These are phyloP conservation scores for Dactylellina leptospora DNA, from an alignment of 2,329 filamentous ascomycete species.

Conservation along the genomic window DNA sequence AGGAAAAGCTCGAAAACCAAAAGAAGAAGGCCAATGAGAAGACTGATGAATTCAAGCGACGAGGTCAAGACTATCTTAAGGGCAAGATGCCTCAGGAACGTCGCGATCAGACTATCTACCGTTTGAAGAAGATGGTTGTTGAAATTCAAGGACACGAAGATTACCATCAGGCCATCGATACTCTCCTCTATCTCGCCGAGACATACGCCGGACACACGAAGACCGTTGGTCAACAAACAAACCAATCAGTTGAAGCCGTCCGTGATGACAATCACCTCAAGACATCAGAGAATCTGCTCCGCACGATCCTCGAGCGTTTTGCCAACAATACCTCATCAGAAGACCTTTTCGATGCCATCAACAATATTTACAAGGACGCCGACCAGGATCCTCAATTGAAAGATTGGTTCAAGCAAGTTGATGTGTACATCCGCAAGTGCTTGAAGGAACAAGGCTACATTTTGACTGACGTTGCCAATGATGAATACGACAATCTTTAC, in stretches of 20 bases:
- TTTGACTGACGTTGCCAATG: conserved; percentile 78
- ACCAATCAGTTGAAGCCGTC: conserved; percentile 76
- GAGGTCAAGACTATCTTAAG: conserved; percentile 77
- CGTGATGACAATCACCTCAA: conserved; percentile 71
- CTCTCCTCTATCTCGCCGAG: conserved; percentile 83
- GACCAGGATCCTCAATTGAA: conserved; percentile 86
- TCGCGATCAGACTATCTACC: conserved; percentile 88
- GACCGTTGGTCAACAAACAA: conserved; percentile 70
- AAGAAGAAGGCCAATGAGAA: conserved; percentile 62
- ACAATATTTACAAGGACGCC: conserved; percentile 84
- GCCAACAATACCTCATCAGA: conserved; percentile 92
- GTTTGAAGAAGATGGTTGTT: conserved; percentile 96
- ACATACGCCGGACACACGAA: conserved; percentile 81
- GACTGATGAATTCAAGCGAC: conserved; percentile 61
- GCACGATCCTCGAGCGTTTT: conserved; percentile 90
- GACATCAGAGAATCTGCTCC: conserved; percentile 80
- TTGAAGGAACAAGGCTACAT: conserved; percentile 91
- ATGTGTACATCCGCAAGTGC: conserved; percentile 81
- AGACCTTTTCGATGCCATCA: conserved; percentile 84
- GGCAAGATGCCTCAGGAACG: conserved; percentile 92
- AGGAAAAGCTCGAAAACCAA: conserved; percentile 72
- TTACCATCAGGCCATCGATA: conserved; percentile 90
- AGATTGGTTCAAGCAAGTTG: conserved; percentile 83
- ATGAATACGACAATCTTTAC: conserved; percentile 84
- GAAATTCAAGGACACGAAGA: conserved; percentile 96